These are phyloP conservation scores for Cordyceps javanica DNA, from an alignment of 2,329 filamentous ascomycete genomes.

Conservation along the genomic window DNA sequence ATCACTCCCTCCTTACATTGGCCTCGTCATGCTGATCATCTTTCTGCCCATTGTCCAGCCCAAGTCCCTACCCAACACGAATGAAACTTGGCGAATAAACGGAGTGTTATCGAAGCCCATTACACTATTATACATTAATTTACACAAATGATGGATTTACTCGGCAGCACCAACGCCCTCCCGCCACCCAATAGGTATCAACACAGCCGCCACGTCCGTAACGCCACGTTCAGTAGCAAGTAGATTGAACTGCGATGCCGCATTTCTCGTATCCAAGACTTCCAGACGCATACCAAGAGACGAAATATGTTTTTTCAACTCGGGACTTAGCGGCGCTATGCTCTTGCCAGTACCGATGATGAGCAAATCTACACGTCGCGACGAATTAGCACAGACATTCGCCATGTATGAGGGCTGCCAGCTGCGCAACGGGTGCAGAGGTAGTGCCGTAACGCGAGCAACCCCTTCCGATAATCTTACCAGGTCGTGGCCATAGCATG, in stretches of 20 bases:
- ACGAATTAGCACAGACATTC: not conserved
- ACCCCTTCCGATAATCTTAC: slow-evolving; percentile 40
- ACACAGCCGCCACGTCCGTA: slow-evolving; percentile 74
- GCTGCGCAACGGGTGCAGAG: not conserved
- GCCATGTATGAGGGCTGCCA: slow-evolving; percentile 5
- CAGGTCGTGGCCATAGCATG: slow-evolving; percentile 80
- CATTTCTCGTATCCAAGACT: slow-evolving; percentile 86
- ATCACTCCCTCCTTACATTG: too few species aligned
- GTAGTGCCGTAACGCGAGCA: too few species aligned
- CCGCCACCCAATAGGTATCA: slow-evolving; percentile 81
- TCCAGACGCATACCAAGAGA: slow-evolving; percentile 80
- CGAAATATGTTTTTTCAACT: slow-evolving; percentile 65
- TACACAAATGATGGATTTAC: slow-evolving; percentile 10
- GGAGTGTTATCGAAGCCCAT: not conserved
- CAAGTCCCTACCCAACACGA: not conserved
- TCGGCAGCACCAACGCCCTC: slow-evolving; percentile 45
- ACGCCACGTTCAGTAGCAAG: slow-evolving; percentile 90
- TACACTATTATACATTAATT: slow-evolving; percentile 7
- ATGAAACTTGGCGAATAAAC: not conserved
- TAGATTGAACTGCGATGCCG: slow-evolving; percentile 89
- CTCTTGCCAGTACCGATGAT: slow-evolving; percentile 79
- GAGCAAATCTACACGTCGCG: slow-evolving; percentile 62
- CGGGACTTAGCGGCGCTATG: slow-evolving; percentile 70
- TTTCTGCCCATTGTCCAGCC: not conserved
- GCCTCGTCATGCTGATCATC: too few species aligned